A percentile compares a stretch with the other conserved stretches of the same genome.
Conservation (phyloP, 257 asterid species). For the Plectranthus barbatus region DNA sequence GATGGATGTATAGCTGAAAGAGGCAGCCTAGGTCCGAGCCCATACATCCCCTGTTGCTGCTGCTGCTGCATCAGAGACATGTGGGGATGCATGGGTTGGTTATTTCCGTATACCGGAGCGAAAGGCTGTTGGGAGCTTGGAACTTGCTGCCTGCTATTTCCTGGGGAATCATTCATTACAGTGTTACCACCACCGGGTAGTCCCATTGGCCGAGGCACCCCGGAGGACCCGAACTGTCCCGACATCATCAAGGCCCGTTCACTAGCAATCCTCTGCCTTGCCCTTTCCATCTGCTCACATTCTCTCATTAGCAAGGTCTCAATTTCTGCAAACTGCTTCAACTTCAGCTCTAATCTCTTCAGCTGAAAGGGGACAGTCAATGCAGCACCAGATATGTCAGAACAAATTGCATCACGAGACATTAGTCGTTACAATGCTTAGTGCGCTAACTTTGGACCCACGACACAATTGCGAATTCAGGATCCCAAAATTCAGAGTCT, state of each 20-base stretch:
- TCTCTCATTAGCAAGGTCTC: constrained; percentile 93
- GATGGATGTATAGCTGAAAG: constrained; percentile 76
- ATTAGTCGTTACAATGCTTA: not conserved
- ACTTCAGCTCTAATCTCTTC: constrained; percentile 91
- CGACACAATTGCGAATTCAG: not conserved
- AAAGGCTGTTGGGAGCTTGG: constrained; percentile 52
- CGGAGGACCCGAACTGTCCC: constrained; percentile 45
- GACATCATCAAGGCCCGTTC: constrained; percentile 60
- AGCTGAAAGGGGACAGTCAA: constrained; percentile 37
- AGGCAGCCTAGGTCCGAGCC: constrained; percentile 78
- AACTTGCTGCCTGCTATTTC: constrained; percentile 57
- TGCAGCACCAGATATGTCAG: constrained; percentile 1
- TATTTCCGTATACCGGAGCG: constrained; percentile 52
- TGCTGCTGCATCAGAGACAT: constrained; percentile 62
- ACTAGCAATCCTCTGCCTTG: constrained; percentile 60
- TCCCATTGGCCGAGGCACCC: constrained; percentile 45
- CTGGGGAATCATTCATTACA: constrained; percentile 30
- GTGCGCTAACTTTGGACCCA: too few relatives aligned
- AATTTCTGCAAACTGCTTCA: constrained; percentile 97
- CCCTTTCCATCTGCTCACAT: constrained; percentile 89
- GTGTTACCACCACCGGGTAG: constrained; percentile 38
- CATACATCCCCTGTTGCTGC: constrained; percentile 52
- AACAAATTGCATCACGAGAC: not conserved
- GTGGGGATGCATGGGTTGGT: constrained; percentile 69
- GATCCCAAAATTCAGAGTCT: not conserved